Evolutionary conservation across 1,284 basidiomycete genomes (phyloP).

Genomic region (Psilocybe mexicana): DNA sequence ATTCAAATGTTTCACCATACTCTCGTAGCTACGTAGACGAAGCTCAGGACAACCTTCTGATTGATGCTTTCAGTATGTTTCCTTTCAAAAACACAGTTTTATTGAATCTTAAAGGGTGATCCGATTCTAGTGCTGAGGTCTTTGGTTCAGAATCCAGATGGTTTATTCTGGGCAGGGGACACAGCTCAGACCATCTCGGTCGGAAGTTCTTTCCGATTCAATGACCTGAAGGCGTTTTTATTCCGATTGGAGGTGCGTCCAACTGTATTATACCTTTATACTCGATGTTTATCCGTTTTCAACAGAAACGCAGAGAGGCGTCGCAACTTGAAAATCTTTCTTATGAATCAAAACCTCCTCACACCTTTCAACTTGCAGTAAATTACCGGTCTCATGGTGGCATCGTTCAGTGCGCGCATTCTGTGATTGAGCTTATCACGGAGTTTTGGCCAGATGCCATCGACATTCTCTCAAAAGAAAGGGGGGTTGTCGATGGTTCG

Average conservation of each 20-base stretch:
- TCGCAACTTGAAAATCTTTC: background rate
- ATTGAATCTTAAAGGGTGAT: no score
- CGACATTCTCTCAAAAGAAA: constrained; percentile 58
- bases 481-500: constrained; percentile 56
- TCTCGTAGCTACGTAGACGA: constrained; percentile 69
- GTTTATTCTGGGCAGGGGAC: constrained; percentile 79
- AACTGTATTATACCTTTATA: background rate
- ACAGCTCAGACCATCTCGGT: constrained; percentile 77
- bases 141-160: constrained; percentile 63
- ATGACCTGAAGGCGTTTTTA: constrained; percentile 70
- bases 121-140: constrained; percentile 53
- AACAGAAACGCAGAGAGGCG: constrained; percentile 20
- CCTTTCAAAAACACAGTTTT: background rate
- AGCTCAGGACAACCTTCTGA: constrained; percentile 70
- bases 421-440: constrained; percentile 62
- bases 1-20: background rate
- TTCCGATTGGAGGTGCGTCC: constrained; percentile 51
- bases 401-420: constrained; percentile 67
- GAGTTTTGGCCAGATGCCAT: constrained; percentile 70
- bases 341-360: constrained; percentile 15
- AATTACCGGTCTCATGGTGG: constrained; percentile 78
- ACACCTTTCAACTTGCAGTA: constrained; percentile 58
- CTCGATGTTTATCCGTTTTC: background rate
- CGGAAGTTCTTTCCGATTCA: constrained; percentile 72
- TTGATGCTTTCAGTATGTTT: constrained; percentile 60